Evolutionary conservation across 2,329 filamentous ascomycete genomes (phyloP).

Genomic region (Calycina marina): DNA sequence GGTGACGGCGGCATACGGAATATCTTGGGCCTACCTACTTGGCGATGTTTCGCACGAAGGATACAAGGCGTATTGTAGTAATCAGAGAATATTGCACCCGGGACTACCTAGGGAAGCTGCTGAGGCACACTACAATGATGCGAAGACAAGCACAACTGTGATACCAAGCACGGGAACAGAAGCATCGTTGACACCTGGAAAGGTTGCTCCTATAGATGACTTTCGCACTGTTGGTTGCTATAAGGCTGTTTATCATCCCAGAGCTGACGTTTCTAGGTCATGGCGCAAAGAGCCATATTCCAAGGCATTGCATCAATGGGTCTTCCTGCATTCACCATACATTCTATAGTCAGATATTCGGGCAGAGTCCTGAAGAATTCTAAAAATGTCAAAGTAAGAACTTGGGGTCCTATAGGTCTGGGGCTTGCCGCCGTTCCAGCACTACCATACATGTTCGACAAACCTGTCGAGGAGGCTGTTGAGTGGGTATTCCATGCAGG

Average conservation of each 20-base stretch:
- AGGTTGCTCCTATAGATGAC: slow-evolving; percentile 66
- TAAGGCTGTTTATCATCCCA: no score
- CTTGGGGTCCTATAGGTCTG: slow-evolving; percentile 83
- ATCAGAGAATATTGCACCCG: slow-evolving; percentile 62
- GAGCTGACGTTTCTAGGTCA: no score
- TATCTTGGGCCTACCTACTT: slow-evolving; percentile 85
- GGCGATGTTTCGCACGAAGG: slow-evolving; percentile 89
- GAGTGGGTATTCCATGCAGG: slow-evolving; percentile 81
- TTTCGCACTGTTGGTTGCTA: slow-evolving; percentile 73
- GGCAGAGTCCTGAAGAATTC: slow-evolving; percentile 70
- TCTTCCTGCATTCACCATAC: slow-evolving; percentile 18
- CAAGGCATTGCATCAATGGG: slow-evolving; percentile 79
- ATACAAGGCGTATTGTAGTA: slow-evolving; percentile 85
- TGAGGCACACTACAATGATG: slow-evolving; percentile 20
- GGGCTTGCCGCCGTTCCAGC: slow-evolving; percentile 67
- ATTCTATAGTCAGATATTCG: slow-evolving; percentile 74
- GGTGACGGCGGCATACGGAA: slow-evolving; percentile 69
- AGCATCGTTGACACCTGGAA: slow-evolving; percentile 23
- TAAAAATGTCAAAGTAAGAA: slow-evolving; percentile 62
- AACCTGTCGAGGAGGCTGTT: slow-evolving; percentile 82
- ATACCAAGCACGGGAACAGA: slow-evolving; percentile 7
- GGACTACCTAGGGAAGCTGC: slow-evolving; percentile 31
- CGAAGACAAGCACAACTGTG: slow-evolving; percentile 10
- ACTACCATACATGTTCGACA: slow-evolving; percentile 72
- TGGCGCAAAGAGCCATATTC: slow-evolving; percentile 82